Conservation (phyloP, 257 asterid genomes). For the Knoxia roxburghii region DNA sequence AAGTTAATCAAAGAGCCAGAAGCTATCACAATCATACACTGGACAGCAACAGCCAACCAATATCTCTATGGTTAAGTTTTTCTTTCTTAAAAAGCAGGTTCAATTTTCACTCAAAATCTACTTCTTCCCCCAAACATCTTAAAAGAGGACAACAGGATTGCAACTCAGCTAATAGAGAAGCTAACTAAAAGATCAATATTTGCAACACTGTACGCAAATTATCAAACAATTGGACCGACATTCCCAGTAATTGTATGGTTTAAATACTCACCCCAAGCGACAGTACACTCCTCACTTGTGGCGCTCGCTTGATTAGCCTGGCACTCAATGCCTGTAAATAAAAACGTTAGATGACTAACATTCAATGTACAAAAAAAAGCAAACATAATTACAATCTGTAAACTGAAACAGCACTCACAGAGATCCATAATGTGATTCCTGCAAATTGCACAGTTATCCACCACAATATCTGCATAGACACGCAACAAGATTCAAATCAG, state of each 20-base stretch:
- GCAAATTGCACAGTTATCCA: conserved; percentile 93
- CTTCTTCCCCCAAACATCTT: too few relatives aligned
- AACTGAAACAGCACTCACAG: conserved; percentile 39
- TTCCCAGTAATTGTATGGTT: background rate
- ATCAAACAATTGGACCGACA: background rate
- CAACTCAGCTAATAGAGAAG: background rate
- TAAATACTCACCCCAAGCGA: conserved; percentile 83
- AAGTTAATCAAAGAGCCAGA: background rate
- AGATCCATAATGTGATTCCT: conserved; percentile 98
- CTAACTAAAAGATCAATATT: background rate
- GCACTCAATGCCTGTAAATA: conserved; percentile 70
- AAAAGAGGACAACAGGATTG: too few relatives aligned
- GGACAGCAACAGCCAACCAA: too few relatives aligned
- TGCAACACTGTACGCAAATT: background rate
- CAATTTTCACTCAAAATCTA: too few relatives aligned
- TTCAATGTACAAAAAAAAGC: too few relatives aligned
- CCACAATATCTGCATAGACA: conserved; percentile 73
- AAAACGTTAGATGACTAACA: background rate
- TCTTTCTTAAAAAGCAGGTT: too few relatives aligned
- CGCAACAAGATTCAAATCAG: background rate
- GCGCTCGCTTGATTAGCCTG: conserved; percentile 99
- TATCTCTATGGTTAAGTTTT: too few relatives aligned
- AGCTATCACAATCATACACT: too few relatives aligned
- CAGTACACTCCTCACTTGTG: conserved; percentile 95
- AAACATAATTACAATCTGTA: background rate